Evolutionary conservation across 169 alveolate genomes (phyloP), one percentile per base, ranked within the genome.

Genomic region (Plasmodium fragile): DNA sequence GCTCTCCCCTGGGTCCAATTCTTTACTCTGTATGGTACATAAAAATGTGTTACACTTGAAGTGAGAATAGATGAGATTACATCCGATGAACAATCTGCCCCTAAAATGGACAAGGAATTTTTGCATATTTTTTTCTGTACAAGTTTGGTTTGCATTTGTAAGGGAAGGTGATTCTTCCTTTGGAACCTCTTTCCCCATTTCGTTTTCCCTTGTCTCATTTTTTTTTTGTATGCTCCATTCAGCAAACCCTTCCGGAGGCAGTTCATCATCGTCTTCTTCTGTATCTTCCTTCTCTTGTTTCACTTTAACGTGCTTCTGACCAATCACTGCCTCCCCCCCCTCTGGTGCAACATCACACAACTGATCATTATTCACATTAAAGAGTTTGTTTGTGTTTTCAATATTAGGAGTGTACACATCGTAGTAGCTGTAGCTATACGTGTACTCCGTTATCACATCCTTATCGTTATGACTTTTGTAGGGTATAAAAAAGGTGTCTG

Each of bases 31-130:
- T 71, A 79, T 32, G 30, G 83, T 89, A 0, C 90, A 52, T 32
- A 89, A 41, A 79, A 25, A 89, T 25, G 94, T 89, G 45, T 89
- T 59, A 11, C 39, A 55, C 32, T 89, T 89, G 81, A 89, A 89
- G 79, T 59, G 81, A 22, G 94, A 77, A 55, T 89, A 89, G 18
- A 11, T 69, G 6, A 89, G 28, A 59, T 77, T 65, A 89, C 70
- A 39, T 13, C 94, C 94, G 36, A 89, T 89, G 72, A 89, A 89
- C 10, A 89, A 11, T 79, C 94, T 55, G 1, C 94, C 94, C 18
- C 94, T 70, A 78, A 89, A 89, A 11, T 89, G 94, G 8, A 72
- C 84, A n/a, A 89, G 69, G n/a, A 53, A 89, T 10, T 89, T 89
- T 78, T 89, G 78, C 45, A 89, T 41, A 6, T 82, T 82, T 6